These are phyloP conservation scores for Cryptococcus sp. DNA, from an alignment of 1,284 basidiomycete genomes.

Conservation along the genomic window DNA sequence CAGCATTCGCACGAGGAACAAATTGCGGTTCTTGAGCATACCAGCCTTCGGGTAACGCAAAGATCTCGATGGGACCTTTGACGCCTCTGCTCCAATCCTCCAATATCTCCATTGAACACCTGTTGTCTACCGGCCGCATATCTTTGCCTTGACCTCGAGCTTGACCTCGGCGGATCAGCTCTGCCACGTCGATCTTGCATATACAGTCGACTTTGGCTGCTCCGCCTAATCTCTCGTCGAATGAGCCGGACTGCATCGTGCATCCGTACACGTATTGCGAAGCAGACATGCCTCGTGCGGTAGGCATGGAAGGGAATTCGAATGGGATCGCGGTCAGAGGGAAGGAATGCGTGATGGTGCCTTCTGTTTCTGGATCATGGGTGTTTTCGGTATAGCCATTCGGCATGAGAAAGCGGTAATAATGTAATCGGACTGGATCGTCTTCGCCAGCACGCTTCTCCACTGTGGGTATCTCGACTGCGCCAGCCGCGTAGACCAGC, in stretches of 20 bases:
- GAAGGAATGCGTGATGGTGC: constrained; percentile 51
- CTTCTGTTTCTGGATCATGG: constrained; percentile 10
- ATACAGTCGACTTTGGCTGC: constrained; percentile 58
- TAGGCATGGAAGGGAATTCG: constrained; percentile 56
- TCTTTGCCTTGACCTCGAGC: constrained; percentile 31
- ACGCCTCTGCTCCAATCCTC: constrained; percentile 21
- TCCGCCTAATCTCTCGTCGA: constrained; percentile 56
- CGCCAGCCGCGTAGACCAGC: constrained; percentile 57
- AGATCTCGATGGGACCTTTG: constrained; percentile 49
- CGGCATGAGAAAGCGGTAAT: constrained; percentile 52
- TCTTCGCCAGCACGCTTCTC: constrained; percentile 36
- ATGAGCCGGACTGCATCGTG: constrained; percentile 50
- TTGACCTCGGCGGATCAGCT: constrained; percentile 44
- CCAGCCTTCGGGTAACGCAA: constrained; percentile 52
- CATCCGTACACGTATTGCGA: constrained; percentile 55
- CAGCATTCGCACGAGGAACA: constrained; percentile 41
- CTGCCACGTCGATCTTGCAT: constrained; percentile 54
- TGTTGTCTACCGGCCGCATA: constrained; percentile 47
- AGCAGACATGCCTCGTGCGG: constrained; percentile 45
- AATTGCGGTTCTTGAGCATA: constrained; percentile 57
- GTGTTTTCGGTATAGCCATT: neutral
- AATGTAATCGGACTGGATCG: constrained; percentile 56
- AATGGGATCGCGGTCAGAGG: constrained; percentile 56
- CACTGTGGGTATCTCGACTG: constrained; percentile 49
- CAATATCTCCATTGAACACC: constrained; percentile 51